Evolutionary conservation across 2,329 filamentous ascomycete genomes (phyloP).

Genomic region (Allantophomopsis cytisporea): DNA sequence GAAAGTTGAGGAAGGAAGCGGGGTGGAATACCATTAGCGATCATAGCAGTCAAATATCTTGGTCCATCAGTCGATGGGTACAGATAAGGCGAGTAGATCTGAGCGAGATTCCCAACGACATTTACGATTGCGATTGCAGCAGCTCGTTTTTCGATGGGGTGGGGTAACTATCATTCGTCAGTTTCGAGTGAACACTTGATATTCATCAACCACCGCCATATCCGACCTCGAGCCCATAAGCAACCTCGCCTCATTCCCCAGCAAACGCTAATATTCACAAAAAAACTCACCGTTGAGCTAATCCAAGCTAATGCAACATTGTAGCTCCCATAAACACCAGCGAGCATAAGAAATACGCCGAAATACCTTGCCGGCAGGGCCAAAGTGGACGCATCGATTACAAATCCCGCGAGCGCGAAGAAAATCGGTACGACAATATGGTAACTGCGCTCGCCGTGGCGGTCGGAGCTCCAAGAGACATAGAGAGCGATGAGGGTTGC

Average conservation of each 20-base stretch:
- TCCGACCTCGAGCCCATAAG: too few species aligned
- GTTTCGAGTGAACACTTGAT: too few species aligned
- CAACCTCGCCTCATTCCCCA: too few species aligned
- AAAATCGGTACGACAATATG: slow-evolving; percentile 7
- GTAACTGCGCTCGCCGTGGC: slow-evolving; percentile 5
- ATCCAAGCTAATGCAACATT: slow-evolving; percentile 10
- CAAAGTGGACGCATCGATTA: slow-evolving; percentile 2
- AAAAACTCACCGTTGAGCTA: slow-evolving; percentile 2
- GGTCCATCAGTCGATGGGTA: slow-evolving; percentile 19
- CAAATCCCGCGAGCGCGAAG: slow-evolving; percentile 6
- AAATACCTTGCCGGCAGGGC: slow-evolving; percentile 9
- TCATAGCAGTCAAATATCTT: slow-evolving; percentile 7
- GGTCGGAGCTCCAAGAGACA: slow-evolving; percentile 6
- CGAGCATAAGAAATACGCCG: slow-evolving; percentile 7
- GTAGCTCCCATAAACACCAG: slow-evolving; percentile 6
- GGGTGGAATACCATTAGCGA: slow-evolving; percentile 1
- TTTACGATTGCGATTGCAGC: slow-evolving; percentile 11
- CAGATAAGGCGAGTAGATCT: slow-evolving; percentile 19
- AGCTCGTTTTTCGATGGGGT: slow-evolving; percentile 10
- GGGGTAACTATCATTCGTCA: slow-evolving; percentile 2
- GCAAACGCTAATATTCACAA: too few species aligned
- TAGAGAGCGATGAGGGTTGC: slow-evolving; percentile 22
- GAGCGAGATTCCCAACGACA: slow-evolving; percentile 7
- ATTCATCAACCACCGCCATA: too few species aligned
- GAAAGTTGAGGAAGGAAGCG: too few species aligned